These are phyloP conservation scores for Geoglossum cookeanum DNA, from an alignment of 2,329 filamentous ascomycete species.

Conservation along the genomic window DNA sequence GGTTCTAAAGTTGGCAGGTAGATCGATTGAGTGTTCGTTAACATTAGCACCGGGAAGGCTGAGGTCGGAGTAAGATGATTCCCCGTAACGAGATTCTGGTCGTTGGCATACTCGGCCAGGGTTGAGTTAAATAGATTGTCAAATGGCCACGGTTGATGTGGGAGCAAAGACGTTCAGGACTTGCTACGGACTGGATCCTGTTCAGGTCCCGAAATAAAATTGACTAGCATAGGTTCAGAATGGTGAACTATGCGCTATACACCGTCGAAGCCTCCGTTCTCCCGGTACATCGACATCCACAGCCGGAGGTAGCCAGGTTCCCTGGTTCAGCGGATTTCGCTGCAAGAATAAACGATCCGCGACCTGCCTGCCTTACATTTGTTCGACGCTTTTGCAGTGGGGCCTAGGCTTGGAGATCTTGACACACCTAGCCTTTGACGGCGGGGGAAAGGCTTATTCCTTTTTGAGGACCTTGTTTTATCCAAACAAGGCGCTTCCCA, in stretches of 20 bases:
- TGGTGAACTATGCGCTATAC: not conserved
- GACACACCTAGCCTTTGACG: conserved; percentile 1
- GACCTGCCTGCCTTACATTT: not conserved
- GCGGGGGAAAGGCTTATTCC: conserved; percentile 1
- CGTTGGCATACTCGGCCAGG: not conserved
- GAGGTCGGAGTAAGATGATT: not conserved
- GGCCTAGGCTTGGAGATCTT: not conserved
- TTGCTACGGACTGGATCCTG: not conserved
- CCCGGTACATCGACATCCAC: not conserved
- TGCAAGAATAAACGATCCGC: conserved; percentile 1
- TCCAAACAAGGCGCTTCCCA: not conserved
- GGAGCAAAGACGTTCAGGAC: not conserved
- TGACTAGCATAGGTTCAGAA: not conserved
- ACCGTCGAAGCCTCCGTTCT: not conserved
- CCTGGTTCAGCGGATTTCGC: not conserved
- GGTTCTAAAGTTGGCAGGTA: not conserved
- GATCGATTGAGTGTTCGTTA: conserved; percentile 1
- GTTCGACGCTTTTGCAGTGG: not conserved
- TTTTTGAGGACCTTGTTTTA: conserved; percentile 1
- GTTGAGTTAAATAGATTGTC: conserved; percentile 3
- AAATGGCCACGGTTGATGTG: not conserved
- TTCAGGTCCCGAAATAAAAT: not conserved
- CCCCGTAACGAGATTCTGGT: conserved; percentile 1
- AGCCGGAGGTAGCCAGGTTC: not conserved
- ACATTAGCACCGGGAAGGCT: not conserved